Evolutionary conservation across 2,329 filamentous ascomycete species (phyloP).

Genomic region (Cyanodermella asteris): DNA sequence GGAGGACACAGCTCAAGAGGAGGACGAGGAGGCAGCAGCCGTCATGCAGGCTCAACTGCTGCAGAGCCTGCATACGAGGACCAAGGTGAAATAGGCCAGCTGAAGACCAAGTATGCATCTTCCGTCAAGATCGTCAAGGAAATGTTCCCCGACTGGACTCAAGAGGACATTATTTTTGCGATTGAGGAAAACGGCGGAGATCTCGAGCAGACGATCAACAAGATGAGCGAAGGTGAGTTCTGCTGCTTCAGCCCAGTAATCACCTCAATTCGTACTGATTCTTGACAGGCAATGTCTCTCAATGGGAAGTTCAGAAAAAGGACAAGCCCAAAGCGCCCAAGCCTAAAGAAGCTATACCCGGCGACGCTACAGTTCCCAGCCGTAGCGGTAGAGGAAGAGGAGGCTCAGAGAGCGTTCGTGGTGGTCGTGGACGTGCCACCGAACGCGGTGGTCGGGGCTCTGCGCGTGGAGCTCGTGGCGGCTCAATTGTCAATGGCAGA

Average conservation of each 20-base stretch:
- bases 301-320: constrained; percentile 31
- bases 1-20: constrained; percentile 50
- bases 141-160: constrained; percentile 87
- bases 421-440: constrained; percentile 23
- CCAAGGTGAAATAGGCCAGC: constrained; percentile 71
- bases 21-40: constrained; percentile 44
- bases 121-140: constrained; percentile 71
- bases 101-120: constrained; percentile 71
- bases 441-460: constrained; percentile 8
- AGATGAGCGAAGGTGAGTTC: constrained; percentile 26
- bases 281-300: constrained; percentile 24
- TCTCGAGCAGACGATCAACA: constrained; percentile 26
- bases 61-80: constrained; percentile 45
- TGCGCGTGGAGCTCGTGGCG: constrained; percentile 22
- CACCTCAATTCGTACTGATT: constrained; percentile 1
- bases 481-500: constrained; percentile 19
- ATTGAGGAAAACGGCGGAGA: constrained; percentile 49
- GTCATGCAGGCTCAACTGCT: constrained; percentile 38
- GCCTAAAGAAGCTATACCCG: constrained; percentile 20
- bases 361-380: constrained; percentile 14
- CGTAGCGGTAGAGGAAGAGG: constrained; percentile 24
- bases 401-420: constrained; percentile 22
- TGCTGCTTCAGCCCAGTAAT: constrained; percentile 1
- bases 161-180: constrained; percentile 82
- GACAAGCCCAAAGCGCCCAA: constrained; percentile 23